These are phyloP conservation scores for Martiniozyma abietophila DNA, from an alignment of 805 yeast genomes.

Conservation along the genomic window DNA sequence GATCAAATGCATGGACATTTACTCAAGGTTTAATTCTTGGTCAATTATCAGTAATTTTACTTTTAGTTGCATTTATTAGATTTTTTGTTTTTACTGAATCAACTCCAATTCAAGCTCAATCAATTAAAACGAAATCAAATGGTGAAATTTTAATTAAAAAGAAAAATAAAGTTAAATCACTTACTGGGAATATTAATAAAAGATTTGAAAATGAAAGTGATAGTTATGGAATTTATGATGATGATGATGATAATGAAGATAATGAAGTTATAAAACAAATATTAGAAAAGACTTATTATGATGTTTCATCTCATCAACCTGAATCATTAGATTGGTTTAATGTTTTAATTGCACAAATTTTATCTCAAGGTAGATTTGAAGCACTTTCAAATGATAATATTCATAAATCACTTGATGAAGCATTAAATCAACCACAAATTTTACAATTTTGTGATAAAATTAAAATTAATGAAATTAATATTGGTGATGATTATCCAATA, in stretches of 20 bases:
- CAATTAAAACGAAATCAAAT: constrained; percentile 26
- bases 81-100: constrained; percentile 72
- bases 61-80: constrained; percentile 55
- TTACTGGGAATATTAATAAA: no score
- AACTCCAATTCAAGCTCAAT: constrained; percentile 26
- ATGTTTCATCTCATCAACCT: constrained; percentile 76
- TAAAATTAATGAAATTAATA: constrained; percentile 75
- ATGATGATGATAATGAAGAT: constrained; percentile 4
- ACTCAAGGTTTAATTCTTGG: constrained; percentile 70
- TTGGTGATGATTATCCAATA: constrained; percentile 93
- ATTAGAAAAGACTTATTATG: constrained; percentile 85
- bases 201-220: constrained; percentile 6
- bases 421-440: constrained; percentile 61
- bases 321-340: constrained; percentile 97
- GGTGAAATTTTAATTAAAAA: constrained; percentile 12
- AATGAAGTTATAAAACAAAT: constrained; percentile 27
- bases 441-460: constrained; percentile 66
- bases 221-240: constrained; percentile 4
- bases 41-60: constrained; percentile 59
- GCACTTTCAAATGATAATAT: constrained; percentile 81
- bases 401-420: constrained; percentile 63
- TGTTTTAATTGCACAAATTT: constrained; percentile 84
- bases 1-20: constrained; percentile 45
- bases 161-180: no score
- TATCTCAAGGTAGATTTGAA: constrained; percentile 81